These are phyloP conservation scores for Mycena polygramma DNA, from an alignment of 768 basidiomycete genomes.

Conservation along the genomic window DNA sequence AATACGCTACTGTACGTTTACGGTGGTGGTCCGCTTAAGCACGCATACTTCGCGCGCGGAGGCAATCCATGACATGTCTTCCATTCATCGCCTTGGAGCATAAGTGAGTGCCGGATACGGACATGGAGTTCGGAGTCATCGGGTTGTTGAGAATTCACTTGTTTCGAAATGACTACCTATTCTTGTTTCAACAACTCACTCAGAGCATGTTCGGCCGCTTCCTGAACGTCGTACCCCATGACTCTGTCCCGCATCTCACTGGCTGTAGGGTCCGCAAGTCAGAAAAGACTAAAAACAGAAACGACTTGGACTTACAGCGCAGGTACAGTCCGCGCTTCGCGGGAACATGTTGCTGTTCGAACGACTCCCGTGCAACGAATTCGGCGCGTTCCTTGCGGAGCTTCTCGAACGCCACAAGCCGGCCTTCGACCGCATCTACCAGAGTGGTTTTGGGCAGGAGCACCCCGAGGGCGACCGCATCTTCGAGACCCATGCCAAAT, in stretches of 20 bases:
- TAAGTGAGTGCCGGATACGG: too few species aligned
- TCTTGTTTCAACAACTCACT: neutral
- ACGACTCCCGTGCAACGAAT: constrained; percentile 28
- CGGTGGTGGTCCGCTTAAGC: too few species aligned
- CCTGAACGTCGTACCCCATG: constrained; percentile 30
- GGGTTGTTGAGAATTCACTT: too few species aligned
- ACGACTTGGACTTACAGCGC: constrained; percentile 20
- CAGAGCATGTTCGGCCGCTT: constrained; percentile 20
- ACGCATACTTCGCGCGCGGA: too few species aligned
- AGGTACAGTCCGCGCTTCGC: constrained; percentile 32
- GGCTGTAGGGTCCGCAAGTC: constrained; percentile 3
- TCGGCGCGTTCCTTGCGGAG: constrained; percentile 34
- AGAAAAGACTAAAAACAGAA: neutral
- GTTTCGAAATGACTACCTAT: neutral
- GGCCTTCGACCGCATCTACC: neutral
- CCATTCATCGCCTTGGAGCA: too few species aligned
- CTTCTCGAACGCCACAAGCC: constrained; percentile 24
- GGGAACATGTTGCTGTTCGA: constrained; percentile 28
- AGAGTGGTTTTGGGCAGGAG: constrained; percentile 17
- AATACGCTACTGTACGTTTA: too few species aligned
- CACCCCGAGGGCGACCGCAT: constrained; percentile 23
- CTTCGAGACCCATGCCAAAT: constrained; percentile 33
- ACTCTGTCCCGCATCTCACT: constrained; percentile 27
- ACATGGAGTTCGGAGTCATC: too few species aligned
- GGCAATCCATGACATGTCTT: too few species aligned